These are phyloP conservation scores for Hemileccinum impolitum DNA, from an alignment of 768 basidiomycete species.

Conservation along the genomic window DNA sequence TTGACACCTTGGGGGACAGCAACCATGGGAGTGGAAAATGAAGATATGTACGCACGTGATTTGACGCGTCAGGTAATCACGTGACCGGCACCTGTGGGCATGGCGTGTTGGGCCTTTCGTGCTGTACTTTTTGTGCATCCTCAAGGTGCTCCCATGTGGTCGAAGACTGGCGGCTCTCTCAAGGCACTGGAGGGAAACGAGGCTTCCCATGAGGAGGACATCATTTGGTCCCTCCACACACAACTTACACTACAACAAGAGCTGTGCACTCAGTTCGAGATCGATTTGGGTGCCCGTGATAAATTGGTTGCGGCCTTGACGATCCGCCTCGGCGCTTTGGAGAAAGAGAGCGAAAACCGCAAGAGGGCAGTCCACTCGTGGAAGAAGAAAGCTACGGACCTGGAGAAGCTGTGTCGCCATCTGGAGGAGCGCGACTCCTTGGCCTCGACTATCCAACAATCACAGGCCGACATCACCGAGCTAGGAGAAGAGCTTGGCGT, in stretches of 20 bases:
- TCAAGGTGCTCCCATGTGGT: slow-evolving; percentile 47
- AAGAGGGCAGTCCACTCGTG: slow-evolving; percentile 52
- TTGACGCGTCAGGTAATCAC: slow-evolving; percentile 26
- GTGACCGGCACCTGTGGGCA: too few relatives aligned
- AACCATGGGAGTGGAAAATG: too few relatives aligned
- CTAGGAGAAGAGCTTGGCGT: slow-evolving; percentile 31
- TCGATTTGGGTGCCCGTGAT: slow-evolving; percentile 70
- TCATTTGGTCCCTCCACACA: slow-evolving; percentile 71
- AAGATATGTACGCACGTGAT: slow-evolving; percentile 20
- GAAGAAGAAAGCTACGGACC: slow-evolving; percentile 75
- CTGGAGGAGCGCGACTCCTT: slow-evolving; percentile 62
- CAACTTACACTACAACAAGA: slow-evolving; percentile 75
- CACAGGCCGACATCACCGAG: slow-evolving; percentile 69
- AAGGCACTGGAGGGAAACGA: slow-evolving; percentile 37
- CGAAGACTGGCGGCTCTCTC: slow-evolving; percentile 56
- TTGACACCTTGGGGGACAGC: too few relatives aligned
- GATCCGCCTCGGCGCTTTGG: slow-evolving; percentile 48
- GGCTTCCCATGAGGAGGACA: slow-evolving; percentile 66
- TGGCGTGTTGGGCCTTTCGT: not conserved
- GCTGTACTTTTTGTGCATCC: not conserved
- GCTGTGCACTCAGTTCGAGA: slow-evolving; percentile 71
- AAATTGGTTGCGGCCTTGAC: slow-evolving; percentile 63
- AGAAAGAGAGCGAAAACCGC: slow-evolving; percentile 64
- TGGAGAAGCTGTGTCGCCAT: slow-evolving; percentile 62
- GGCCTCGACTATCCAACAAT: slow-evolving; percentile 6